These are phyloP conservation scores for Cladosporium sp. DNA, from an alignment of 2,329 filamentous ascomycete genomes.

Conservation along the genomic window DNA sequence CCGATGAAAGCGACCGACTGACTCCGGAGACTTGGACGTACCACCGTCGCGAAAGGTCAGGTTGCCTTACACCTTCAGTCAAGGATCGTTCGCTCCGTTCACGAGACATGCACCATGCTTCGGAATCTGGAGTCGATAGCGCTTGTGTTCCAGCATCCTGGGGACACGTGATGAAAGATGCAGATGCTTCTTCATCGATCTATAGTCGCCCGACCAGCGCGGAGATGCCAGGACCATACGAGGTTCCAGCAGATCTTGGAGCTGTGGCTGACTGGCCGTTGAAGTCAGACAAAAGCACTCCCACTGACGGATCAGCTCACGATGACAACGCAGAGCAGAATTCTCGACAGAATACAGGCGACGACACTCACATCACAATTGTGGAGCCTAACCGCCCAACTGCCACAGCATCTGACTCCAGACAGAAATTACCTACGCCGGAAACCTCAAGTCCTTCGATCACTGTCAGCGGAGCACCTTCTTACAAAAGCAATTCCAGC, in stretches of 20 bases:
- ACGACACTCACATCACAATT: not conserved
- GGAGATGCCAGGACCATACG: slow-evolving; percentile 10
- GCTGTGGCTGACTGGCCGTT: slow-evolving; percentile 15
- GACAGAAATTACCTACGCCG: not conserved
- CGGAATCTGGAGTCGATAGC: slow-evolving; percentile 32
- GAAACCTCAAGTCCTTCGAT: not conserved
- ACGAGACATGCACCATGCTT: slow-evolving; percentile 12
- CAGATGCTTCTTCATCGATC: slow-evolving; percentile 32
- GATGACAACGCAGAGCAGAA: not conserved
- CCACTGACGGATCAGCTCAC: not conserved
- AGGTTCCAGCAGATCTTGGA: slow-evolving; percentile 7
- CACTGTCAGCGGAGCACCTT: slow-evolving; percentile 2
- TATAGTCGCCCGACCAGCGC: slow-evolving; percentile 37
- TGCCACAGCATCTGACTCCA: too few relatives aligned
- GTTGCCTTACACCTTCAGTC: not conserved
- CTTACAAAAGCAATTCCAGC: slow-evolving; percentile 22
- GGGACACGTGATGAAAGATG: slow-evolving; percentile 32
- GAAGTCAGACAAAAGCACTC: not conserved
- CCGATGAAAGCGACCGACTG: slow-evolving; percentile 11
- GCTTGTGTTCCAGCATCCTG: slow-evolving; percentile 34
- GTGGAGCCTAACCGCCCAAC: not conserved
- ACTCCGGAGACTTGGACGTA: slow-evolving; percentile 17
- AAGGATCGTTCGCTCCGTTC: slow-evolving; percentile 21
- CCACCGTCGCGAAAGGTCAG: slow-evolving; percentile 17
- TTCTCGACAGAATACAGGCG: not conserved